phyloP scores from a whole-genome alignment of 257 asterid genomes.

The Henckelia pumila region DNA sequence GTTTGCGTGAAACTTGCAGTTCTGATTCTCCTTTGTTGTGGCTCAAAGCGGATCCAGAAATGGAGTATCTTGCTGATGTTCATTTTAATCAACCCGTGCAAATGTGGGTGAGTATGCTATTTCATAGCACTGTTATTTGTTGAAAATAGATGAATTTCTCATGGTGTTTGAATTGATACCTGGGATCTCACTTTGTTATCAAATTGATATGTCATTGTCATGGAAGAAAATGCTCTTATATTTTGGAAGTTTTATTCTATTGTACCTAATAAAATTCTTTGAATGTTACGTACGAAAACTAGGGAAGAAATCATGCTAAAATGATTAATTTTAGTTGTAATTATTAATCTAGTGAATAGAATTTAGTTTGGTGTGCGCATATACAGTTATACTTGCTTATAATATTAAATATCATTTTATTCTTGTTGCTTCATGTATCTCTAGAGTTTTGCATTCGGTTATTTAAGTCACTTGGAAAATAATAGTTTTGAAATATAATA shows the following conservation, averaged over 20 bases:
- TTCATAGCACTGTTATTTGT: conserved; percentile 8
- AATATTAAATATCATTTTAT: not conserved
- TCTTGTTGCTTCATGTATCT: not conserved
- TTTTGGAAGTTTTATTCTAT: too few relatives aligned
- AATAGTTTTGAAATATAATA: too few relatives aligned
- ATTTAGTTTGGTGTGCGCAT: too few relatives aligned
- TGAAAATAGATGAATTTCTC: not conserved
- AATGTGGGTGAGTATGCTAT: conserved; percentile 86
- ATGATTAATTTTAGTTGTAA: not conserved
- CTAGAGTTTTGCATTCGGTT: not conserved
- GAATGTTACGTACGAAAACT: not conserved
- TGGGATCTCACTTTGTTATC: too few relatives aligned
- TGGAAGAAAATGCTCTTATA: too few relatives aligned
- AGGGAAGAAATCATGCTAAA: not conserved
- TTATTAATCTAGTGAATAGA: too few relatives aligned
- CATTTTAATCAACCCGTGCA: conserved; percentile 90
- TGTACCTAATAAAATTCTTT: too few relatives aligned
- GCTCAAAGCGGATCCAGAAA: conserved; percentile 98
- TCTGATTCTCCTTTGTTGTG: conserved; percentile 95
- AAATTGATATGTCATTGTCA: too few relatives aligned
- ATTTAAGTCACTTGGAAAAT: too few relatives aligned
- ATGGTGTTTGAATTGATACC: not conserved
- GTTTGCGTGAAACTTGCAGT: conserved; percentile 45
- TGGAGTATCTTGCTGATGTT: conserved; percentile 95
- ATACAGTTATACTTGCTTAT: too few relatives aligned